These are phyloP conservation scores for Tylopilus sp. DNA, from an alignment of 768 basidiomycete genomes.

Conservation along the genomic window DNA sequence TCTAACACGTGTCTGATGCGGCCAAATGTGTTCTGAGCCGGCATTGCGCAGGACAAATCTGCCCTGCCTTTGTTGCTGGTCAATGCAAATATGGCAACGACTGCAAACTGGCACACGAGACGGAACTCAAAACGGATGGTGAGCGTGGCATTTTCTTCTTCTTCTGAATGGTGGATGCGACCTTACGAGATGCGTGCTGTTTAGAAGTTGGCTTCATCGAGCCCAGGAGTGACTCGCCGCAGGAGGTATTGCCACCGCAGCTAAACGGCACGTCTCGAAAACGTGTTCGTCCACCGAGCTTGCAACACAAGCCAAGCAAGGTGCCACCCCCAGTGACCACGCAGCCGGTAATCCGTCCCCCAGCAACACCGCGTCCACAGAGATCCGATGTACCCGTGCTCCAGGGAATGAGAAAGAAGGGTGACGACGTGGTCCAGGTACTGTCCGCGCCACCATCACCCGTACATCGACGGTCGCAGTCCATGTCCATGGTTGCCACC, in stretches of 20 bases:
- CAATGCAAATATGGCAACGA: constrained; percentile 26
- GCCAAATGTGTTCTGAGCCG: background rate
- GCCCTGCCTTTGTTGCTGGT: constrained; percentile 23
- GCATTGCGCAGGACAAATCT: constrained; percentile 21
- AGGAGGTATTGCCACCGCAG: background rate
- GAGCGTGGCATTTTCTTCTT: constrained; percentile 5
- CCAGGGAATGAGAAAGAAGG: background rate
- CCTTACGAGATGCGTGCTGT: background rate
- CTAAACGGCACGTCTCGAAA: constrained; percentile 4
- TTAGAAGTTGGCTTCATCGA: constrained; percentile 20
- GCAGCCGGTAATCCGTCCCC: background rate
- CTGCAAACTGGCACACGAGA: constrained; percentile 31
- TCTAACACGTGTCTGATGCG: background rate
- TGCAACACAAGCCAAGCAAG: constrained; percentile 9
- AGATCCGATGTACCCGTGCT: background rate
- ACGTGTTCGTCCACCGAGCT: constrained; percentile 2
- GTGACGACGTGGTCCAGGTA: background rate
- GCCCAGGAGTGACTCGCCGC: background rate
- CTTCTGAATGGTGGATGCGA: background rate
- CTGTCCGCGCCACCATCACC: constrained; percentile 7
- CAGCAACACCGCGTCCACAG: background rate
- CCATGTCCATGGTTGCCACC: constrained; percentile 23
- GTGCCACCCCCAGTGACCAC: background rate
- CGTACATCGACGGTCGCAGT: constrained; percentile 26
- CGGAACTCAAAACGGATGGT: constrained; percentile 22